Conservation (phyloP, 1,284 basidiomycete genomes). For the Irpex sp. region DNA sequence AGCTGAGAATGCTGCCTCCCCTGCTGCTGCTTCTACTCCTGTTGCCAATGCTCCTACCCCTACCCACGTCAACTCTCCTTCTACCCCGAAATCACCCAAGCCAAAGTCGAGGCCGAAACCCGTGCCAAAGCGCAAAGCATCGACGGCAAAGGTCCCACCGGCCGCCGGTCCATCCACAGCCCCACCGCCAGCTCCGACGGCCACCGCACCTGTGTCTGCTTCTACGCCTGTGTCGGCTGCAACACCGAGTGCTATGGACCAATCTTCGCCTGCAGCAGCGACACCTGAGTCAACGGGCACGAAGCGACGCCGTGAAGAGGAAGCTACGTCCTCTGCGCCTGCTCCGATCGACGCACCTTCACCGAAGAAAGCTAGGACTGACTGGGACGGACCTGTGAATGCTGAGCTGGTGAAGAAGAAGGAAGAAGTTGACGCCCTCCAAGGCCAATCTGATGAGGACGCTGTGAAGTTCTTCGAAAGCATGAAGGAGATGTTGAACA, state of each 20-base stretch:
- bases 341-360: slow-evolving; percentile 47
- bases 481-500: slow-evolving; percentile 59
- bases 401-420: slow-evolving; percentile 52
- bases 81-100: slow-evolving; percentile 36
- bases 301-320: slow-evolving; percentile 66
- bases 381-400: slow-evolving; percentile 59
- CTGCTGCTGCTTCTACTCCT: slow-evolving; percentile 49
- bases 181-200: slow-evolving; percentile 5
- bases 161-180: slow-evolving; percentile 12
- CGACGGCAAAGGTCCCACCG: slow-evolving; percentile 25
- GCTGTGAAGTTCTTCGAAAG: slow-evolving; percentile 57
- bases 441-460: slow-evolving; percentile 60
- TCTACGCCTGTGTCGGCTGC: slow-evolving; percentile 29
- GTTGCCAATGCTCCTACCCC: slow-evolving; percentile 49
- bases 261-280: slow-evolving; percentile 20
- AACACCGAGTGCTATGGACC: slow-evolving; percentile 19
- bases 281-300: slow-evolving; percentile 25
- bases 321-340: slow-evolving; percentile 24
- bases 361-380: slow-evolving; percentile 66
- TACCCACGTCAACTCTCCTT: slow-evolving; percentile 39
- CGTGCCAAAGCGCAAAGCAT: slow-evolving; percentile 26
- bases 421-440: slow-evolving; percentile 53
- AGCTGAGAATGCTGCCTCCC: slow-evolving; percentile 10
- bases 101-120: slow-evolving; percentile 40
- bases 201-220: slow-evolving; percentile 9